Percentiles rank a stretch among this genome's conserved stretches.
phyloP scores from a whole-genome alignment of 331 rosid genomes.

The Pyracantha coccinea region DNA sequence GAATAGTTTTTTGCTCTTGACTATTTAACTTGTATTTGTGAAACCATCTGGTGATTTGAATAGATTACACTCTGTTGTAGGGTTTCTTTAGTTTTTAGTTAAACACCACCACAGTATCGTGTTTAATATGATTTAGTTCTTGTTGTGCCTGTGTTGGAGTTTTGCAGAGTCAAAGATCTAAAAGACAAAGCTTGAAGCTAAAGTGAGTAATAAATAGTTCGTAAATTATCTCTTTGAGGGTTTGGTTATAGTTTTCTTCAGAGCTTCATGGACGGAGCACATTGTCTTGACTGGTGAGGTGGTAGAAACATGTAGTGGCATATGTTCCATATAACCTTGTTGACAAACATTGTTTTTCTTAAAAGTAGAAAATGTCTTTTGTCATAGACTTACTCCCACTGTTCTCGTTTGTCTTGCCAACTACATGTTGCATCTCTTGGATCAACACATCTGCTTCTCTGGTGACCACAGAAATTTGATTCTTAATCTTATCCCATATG shows the following conservation, averaged over 20 bases:
- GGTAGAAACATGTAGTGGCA: not conserved
- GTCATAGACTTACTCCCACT: not conserved
- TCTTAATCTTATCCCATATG: not conserved
- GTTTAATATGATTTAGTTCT: slow-evolving; percentile 7
- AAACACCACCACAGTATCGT: not conserved
- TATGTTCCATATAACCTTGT: not conserved
- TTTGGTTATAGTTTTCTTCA: not conserved
- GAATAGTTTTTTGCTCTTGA: not conserved
- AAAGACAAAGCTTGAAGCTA: slow-evolving; percentile 22
- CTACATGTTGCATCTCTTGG: not conserved
- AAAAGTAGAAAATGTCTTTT: not conserved
- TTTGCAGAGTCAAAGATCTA: slow-evolving; percentile 53
- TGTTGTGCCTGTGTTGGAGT: slow-evolving; percentile 15
- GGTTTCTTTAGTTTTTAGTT: not conserved
- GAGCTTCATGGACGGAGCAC: not conserved
- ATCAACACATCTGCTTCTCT: not conserved
- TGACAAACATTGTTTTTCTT: not conserved
- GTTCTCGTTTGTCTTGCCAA: not conserved
- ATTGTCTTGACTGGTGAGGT: not conserved
- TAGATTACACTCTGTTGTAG: not conserved
- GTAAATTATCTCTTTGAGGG: not conserved
- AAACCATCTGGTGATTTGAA: not conserved
- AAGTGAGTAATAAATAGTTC: slow-evolving; percentile 45
- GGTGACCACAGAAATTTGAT: not conserved
- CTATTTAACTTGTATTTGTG: not conserved